phyloP scores from a whole-genome alignment of 2,329 filamentous ascomycete genomes.

The Fusarium foetens region DNA sequence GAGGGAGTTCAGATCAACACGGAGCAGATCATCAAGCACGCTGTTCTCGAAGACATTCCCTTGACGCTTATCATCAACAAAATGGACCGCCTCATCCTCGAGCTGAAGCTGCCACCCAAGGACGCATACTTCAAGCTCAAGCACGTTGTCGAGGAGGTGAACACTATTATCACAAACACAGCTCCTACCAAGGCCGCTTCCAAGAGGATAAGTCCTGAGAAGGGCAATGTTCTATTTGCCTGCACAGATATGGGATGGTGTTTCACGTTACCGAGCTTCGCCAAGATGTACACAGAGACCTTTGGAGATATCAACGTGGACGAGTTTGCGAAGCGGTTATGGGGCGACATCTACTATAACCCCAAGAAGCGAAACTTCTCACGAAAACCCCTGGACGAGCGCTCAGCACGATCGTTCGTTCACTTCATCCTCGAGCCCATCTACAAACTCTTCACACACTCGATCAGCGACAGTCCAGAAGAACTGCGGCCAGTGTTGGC shows the following conservation, averaged over 20 bases:
- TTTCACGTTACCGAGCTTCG: slow-evolving; percentile 93
- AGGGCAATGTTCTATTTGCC: slow-evolving; percentile 97
- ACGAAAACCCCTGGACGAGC: slow-evolving; percentile 83
- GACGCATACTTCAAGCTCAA: slow-evolving; percentile 99
- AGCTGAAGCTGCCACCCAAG: slow-evolving; percentile 90
- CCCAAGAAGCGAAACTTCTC: slow-evolving; percentile 90
- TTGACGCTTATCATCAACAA: slow-evolving; percentile 95
- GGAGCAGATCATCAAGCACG: slow-evolving; percentile 96
- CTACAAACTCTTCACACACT: slow-evolving; percentile 97
- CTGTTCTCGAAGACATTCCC: slow-evolving; percentile 87
- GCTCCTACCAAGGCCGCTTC: slow-evolving; percentile 83
- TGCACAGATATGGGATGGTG: slow-evolving; percentile 96
- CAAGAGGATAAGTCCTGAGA: slow-evolving; percentile 89
- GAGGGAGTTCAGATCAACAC: slow-evolving; percentile 99
- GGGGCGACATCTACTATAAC: slow-evolving; percentile 98
- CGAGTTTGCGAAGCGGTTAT: slow-evolving; percentile 86
- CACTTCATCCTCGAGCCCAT: slow-evolving; percentile 96
- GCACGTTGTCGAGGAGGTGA: slow-evolving; percentile 98
- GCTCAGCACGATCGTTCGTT: slow-evolving; percentile 86
- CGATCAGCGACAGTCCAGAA: slow-evolving; percentile 88
- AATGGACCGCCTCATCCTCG: slow-evolving; percentile 93
- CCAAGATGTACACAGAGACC: slow-evolving; percentile 93
- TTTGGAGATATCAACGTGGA: slow-evolving; percentile 83
- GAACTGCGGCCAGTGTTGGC: slow-evolving; percentile 83
- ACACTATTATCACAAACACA: slow-evolving; percentile 91